Conservation (phyloP, 2,329 filamentous ascomycete genomes). For the Aspergillus amoenus region DNA sequence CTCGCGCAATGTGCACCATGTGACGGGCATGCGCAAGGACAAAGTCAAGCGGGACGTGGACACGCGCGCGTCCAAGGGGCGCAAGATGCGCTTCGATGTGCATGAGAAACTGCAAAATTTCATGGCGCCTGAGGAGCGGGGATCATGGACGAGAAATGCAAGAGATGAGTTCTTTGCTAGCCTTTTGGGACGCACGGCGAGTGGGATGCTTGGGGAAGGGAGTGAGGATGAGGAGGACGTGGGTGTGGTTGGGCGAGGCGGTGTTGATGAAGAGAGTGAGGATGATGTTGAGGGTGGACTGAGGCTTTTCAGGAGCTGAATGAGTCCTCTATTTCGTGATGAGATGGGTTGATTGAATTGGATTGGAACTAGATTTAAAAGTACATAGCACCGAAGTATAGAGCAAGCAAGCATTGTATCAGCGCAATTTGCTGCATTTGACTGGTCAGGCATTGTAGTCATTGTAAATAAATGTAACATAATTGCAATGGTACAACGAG, state of each 20-base stretch:
- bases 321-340: not conserved
- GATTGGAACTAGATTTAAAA: not conserved
- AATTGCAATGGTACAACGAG: no score
- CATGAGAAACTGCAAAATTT: slow-evolving; percentile 98
- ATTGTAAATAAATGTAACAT: no score
- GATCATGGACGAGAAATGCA: slow-evolving; percentile 75
- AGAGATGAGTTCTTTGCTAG: slow-evolving; percentile 75
- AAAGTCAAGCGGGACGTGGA: slow-evolving; percentile 84
- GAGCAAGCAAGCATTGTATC: not conserved
- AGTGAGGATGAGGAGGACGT: slow-evolving; percentile 53
- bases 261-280: slow-evolving; percentile 17
- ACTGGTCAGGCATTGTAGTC: no score
- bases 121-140: slow-evolving; percentile 86
- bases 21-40: slow-evolving; percentile 47
- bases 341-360: slow-evolving; percentile 1
- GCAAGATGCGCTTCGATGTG: slow-evolving; percentile 90
- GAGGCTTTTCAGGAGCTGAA: slow-evolving; percentile 30
- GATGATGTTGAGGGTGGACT: slow-evolving; percentile 31
- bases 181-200: slow-evolving; percentile 64
- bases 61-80: slow-evolving; percentile 89
- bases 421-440: not conserved
- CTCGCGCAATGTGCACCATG: slow-evolving; percentile 37
- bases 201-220: slow-evolving; percentile 62
- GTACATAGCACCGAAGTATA: not conserved
- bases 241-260: slow-evolving; percentile 43